These are phyloP conservation scores for Globisporangium recalcitrans DNA, from an alignment of 352 stramenopile genomes.

Conservation along the genomic window DNA sequence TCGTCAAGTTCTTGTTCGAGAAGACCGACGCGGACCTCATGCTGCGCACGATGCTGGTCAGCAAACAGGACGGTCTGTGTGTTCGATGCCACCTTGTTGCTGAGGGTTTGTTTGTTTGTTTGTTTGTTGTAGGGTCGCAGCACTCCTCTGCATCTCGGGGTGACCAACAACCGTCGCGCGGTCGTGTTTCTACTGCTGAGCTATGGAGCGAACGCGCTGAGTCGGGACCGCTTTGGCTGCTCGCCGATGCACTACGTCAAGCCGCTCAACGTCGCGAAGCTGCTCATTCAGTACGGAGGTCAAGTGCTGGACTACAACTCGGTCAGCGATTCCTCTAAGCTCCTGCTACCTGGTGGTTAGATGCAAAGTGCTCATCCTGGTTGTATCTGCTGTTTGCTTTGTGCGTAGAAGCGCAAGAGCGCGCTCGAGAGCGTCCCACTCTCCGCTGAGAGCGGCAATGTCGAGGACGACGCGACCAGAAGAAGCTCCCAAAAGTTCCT, in stretches of 20 bases:
- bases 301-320: slow-evolving; percentile 57
- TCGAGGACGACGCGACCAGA: slow-evolving; percentile 7
- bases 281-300: slow-evolving; percentile 55
- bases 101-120: no score
- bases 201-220: slow-evolving; percentile 48
- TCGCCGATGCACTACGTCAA: slow-evolving; percentile 70
- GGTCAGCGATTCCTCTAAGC: slow-evolving; percentile 16
- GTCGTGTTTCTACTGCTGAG: slow-evolving; percentile 68
- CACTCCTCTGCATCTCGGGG: slow-evolving; percentile 54
- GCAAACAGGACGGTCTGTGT: no score
- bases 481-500: slow-evolving; percentile 43
- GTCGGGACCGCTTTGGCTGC: slow-evolving; percentile 54
- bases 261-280: slow-evolving; percentile 54
- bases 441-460: slow-evolving; percentile 15
- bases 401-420: slow-evolving; percentile 53
- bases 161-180: slow-evolving; percentile 46
- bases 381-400: no score
- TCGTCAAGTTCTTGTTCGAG: slow-evolving; percentile 52
- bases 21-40: slow-evolving; percentile 42
- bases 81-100: no score
- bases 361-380: no score
- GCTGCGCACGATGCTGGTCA: slow-evolving; percentile 67
- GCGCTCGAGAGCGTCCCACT: slow-evolving; percentile 34
- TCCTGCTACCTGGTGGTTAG: background rate
- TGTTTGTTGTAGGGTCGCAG: slow-evolving; percentile 41